Base-by-base conservation (phyloP, 306 rosid species). In the Calophaca sinica region DNA sequence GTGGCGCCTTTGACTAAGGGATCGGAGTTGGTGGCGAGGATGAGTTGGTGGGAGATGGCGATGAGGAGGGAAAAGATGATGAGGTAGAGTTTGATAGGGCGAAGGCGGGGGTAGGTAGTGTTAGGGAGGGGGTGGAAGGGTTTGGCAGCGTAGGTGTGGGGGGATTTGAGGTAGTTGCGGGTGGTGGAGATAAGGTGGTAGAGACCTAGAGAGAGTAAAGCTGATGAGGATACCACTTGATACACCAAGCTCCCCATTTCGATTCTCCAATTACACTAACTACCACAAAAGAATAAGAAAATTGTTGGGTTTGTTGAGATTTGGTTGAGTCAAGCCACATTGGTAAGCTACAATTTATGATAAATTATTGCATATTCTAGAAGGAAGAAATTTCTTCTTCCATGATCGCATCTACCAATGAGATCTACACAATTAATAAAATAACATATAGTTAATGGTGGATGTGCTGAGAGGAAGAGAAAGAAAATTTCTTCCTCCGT, bases 1-100 rank as follows among this genome's bases (percentile, higher is more conserved):
- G 99, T 84, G 65, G 85, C 79, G 35, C 97, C 97, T n/a, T 86
- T 88, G 59, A 91, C 82, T 32, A 94, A 85, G 0, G 93, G 93
- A 48, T 90, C 99, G 8, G 89, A 67, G 20, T 86, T 89, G 20
- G 81, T 68, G 70, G 98, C 88, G 58, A 84, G 49, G 55, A 86
- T 28, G 79, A 82, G 77, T 36, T 85, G 87, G 79, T 94, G 92
- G 79, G 63, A 36, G 54, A 90, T 68, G 64, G 92, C 87, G 5
- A 92, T 1, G 10, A 82, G 6, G 54, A 94, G 93, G 55, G 77
- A 78, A 13, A 85, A 39, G 36, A 88, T 62, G 63, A 80, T 1
- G 20, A 88, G 72, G 79, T 87, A 89, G 48, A 90, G 89, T 15
- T 67, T 93, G 6, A 92, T 87, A 70, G 81, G 84, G 7, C 88